Percentiles rank a stretch among this genome's conserved stretches.
Evolutionary conservation across 148 eudicot genomes (phyloP).

Genomic region (Heliosperma pusillum): DNA sequence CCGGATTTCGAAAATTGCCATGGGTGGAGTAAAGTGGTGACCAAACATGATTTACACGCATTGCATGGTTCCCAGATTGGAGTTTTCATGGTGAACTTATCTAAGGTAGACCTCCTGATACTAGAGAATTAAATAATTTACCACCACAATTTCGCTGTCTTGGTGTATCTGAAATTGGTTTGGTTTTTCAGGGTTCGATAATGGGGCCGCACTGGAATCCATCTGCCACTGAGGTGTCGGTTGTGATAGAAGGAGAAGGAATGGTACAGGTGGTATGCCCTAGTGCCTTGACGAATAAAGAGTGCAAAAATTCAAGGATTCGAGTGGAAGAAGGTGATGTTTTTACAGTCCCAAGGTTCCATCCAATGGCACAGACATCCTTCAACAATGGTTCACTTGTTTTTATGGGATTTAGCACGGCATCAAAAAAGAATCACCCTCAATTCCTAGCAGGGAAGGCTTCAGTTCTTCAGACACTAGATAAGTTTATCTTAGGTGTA

Average conservation of each 20-base stretch:
- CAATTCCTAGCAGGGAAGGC: conserved; percentile 72
- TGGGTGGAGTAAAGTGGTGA: conserved; percentile 68
- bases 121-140: not conserved
- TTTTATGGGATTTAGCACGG: conserved; percentile 72
- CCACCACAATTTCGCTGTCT: not conserved
- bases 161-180: not conserved
- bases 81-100: conserved; percentile 70
- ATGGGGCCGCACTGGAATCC: conserved; percentile 99
- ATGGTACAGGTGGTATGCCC: conserved; percentile 74
- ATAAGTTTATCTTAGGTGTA: conserved; percentile 39
- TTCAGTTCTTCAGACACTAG: conserved; percentile 54
- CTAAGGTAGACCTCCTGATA: conserved; percentile 34
- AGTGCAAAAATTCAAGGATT: conserved; percentile 51
- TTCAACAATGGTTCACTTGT: conserved; percentile 67
- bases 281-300: conserved; percentile 31
- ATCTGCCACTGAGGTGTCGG: conserved; percentile 52
- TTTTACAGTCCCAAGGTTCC: conserved; percentile 66
- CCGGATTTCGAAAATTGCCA: conserved; percentile 59
- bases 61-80: conserved; percentile 49
- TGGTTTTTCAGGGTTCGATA: conserved; percentile 67
- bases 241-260: conserved; percentile 67
- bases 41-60: conserved; percentile 44
- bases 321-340: conserved; percentile 76
- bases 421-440: conserved; percentile 52
- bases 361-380: conserved; percentile 78